phyloP scores from a whole-genome alignment of 495 filamentous ascomycete species.

The Podospora conica region DNA sequence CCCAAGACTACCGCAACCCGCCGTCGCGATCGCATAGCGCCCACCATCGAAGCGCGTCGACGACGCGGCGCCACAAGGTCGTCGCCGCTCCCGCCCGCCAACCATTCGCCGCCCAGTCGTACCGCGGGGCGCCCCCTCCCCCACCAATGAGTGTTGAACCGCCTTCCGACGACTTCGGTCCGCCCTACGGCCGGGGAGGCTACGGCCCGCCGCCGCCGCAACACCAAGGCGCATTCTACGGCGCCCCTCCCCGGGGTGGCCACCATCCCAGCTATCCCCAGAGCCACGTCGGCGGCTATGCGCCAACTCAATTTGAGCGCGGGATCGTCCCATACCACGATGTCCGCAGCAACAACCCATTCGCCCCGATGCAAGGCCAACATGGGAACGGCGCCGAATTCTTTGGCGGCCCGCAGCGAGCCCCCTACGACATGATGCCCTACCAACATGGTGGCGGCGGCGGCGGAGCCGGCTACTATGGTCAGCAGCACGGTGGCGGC shows the following conservation, averaged over 20 bases:
- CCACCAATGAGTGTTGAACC: conserved; percentile 46
- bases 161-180: conserved; percentile 34
- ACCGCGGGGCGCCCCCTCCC: conserved; percentile 26
- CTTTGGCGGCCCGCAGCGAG: conserved; percentile 29
- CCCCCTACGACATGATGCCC: conserved; percentile 42
- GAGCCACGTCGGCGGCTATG: conserved; percentile 39
- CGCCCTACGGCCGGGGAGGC: conserved; percentile 26
- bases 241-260: conserved; percentile 21
- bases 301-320: conserved; percentile 25
- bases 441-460: conserved; percentile 31
- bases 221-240: conserved; percentile 31
- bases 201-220: conserved; percentile 29
- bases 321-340: conserved; percentile 42
- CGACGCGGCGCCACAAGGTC: conserved; percentile 32
- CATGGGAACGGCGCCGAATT: conserved; percentile 27
- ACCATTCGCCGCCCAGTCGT: conserved; percentile 20
- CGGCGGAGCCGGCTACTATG: conserved; percentile 8
- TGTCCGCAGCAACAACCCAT: conserved; percentile 33
- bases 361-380: conserved; percentile 28
- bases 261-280: conserved; percentile 30
- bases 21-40: conserved; percentile 27
- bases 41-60: conserved; percentile 27
- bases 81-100: conserved; percentile 29
- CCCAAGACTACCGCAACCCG: conserved; percentile 9
- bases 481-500: conserved; percentile 10